Percentiles rank a stretch among this genome's conserved stretches.
Conservation (phyloP, 2,329 filamentous ascomycete species). For the Exophiala aquamarina region DNA sequence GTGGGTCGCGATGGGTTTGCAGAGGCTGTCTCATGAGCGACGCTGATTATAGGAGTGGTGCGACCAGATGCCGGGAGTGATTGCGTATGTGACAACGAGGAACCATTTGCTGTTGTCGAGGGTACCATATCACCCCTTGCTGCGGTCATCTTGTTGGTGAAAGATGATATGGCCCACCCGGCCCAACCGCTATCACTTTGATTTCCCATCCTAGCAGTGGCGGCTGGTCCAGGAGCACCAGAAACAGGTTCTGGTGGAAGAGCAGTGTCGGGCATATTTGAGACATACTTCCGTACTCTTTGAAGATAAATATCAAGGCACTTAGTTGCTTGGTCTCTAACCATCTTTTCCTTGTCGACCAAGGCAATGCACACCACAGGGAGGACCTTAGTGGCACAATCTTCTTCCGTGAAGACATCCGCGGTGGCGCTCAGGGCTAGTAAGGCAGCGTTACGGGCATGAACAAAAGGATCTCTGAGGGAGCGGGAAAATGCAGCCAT, state of each 20-base stretch:
- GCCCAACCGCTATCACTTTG: constrained; percentile 78
- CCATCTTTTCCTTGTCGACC: constrained; percentile 91
- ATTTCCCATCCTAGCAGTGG: constrained; percentile 68
- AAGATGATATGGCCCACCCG: constrained; percentile 97
- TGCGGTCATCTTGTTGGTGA: constrained; percentile 87
- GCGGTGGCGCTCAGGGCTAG: constrained; percentile 81
- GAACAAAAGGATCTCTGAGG: constrained; percentile 88
- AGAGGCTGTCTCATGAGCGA: constrained; percentile 10
- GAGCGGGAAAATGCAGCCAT: constrained; percentile 89
- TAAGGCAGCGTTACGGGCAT: constrained; percentile 85
- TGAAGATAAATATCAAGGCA: constrained; percentile 83
- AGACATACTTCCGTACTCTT: constrained; percentile 75
- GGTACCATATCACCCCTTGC: constrained; percentile 84
- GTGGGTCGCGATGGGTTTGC: constrained; percentile 4
- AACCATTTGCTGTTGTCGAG: constrained; percentile 41
- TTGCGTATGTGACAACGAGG: constrained; percentile 39
- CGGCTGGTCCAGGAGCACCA: constrained; percentile 41
- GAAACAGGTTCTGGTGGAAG: constrained; percentile 65
- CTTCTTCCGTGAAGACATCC: constrained; percentile 85
- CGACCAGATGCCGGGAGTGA: constrained; percentile 48
- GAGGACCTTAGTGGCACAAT: constrained; percentile 79
- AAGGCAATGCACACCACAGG: constrained; percentile 81
- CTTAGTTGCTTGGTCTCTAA: constrained; percentile 88
- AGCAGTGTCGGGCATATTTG: constrained; percentile 75
- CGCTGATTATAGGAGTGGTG: constrained; percentile 31